Base-by-base conservation (phyloP, 2,329 filamentous ascomycete genomes). In the Trichoderma harzianum region DNA sequence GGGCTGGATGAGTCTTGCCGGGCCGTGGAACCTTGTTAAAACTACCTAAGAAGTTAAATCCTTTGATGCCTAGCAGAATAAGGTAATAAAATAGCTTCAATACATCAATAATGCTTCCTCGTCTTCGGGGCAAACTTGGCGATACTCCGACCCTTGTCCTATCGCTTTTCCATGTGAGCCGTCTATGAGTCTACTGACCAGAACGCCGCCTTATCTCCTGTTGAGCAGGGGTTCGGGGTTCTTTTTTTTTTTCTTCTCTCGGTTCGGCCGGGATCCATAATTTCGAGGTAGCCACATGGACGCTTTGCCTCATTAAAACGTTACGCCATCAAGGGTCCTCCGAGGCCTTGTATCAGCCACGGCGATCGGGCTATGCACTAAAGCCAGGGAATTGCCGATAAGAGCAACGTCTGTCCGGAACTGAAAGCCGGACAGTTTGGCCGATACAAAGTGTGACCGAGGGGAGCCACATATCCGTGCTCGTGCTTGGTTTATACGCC, bases 261-360 rank as follows among this genome's bases (percentile, higher is more conserved):
- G 67, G 67, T 69, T 53, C 57, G 8, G 39, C 67, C 67, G 67
- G 66, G 66, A 10, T 69, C 67, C 57, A 69, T 69, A 62, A 28
- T 62, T 53, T 32, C n/a, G 39, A 55, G 30, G 47, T 16, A 34
- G 47, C 63, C 63, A 66, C 43, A 66, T 69, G 57, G 61, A 36
- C 67, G 21, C 67, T 39, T 62, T 60, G 57, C 67, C 67, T 53
- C 16, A 62, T 69, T 62, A 8, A 61, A 34, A 28, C 24, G 57
- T 21, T 32, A 18, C n/a, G 32, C 18, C 55, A 26, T 69, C 57
- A 47, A 62, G 67, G 67, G 55, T 69, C 57, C 28, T 62, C 32
- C 18, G n/a, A 24, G 43, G 55, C 30, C 18, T 39, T 28, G 34
- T 26, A 58, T 57, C 64, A 57, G 64, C 51, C 34, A 53, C 39